These are phyloP conservation scores for Cordyceps militaris DNA, from an alignment of 2,329 filamentous ascomycete species.

Conservation along the genomic window DNA sequence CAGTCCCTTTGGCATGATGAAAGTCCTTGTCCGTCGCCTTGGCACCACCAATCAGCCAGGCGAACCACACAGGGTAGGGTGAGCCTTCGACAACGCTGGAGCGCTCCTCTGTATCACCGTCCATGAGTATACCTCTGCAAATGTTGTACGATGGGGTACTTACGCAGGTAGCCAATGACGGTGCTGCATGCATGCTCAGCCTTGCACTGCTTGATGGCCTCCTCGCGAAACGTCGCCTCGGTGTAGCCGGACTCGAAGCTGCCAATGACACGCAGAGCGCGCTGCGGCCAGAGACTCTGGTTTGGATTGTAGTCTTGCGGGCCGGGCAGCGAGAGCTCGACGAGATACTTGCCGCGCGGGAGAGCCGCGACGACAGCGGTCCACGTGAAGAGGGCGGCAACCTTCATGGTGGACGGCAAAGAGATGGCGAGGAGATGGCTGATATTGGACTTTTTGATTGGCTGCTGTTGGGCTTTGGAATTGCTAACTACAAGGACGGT, in stretches of 20 bases:
- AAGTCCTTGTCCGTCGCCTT: neutral
- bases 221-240: constrained; percentile 5
- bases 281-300: constrained; percentile 7
- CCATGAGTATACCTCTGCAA: neutral
- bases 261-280: neutral
- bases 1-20: neutral
- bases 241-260: neutral
- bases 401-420: neutral
- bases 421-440: no score
- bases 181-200: constrained; percentile 7
- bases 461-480: no score
- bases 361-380: neutral
- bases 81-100: neutral
- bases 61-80: neutral
- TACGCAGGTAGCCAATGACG: constrained; percentile 7
- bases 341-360: neutral
- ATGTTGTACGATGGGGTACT: neutral
- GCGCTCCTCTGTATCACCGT: neutral
- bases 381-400: neutral
- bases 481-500: no score
- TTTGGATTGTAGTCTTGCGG: constrained; percentile 1
- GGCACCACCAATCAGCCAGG: constrained; percentile 5
- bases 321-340: constrained; percentile 7
- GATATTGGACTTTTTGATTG: no score
- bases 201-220: constrained; percentile 6